Percentiles rank a stretch among this genome's conserved stretches.
Evolutionary conservation across 345 rosid genomes (phyloP).

Genomic region (Linum lewisii): DNA sequence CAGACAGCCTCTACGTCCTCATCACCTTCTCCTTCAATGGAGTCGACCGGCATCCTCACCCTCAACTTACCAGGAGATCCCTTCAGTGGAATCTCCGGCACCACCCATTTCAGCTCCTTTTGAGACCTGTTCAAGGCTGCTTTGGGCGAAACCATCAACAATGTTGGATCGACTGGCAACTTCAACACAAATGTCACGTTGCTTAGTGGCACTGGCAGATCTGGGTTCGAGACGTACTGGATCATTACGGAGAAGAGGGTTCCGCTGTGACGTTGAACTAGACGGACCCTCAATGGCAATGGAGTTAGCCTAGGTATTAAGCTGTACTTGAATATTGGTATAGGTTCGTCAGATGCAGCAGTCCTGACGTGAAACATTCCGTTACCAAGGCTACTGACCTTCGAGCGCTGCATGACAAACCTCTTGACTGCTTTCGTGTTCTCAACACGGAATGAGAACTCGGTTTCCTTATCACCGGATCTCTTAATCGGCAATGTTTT

Average conservation of each 20-base stretch:
- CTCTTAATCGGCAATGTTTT: conserved; percentile 69
- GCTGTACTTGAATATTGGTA: conserved; percentile 85
- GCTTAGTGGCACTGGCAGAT: conserved; percentile 50
- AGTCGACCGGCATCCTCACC: conserved; percentile 84
- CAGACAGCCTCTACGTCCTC: conserved; percentile 71
- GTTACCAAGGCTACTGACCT: conserved; percentile 70
- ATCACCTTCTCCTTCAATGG: conserved; percentile 42
- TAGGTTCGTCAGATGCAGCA: conserved; percentile 78
- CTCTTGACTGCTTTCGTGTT: conserved; percentile 66
- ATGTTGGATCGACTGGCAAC: conserved; percentile 86
- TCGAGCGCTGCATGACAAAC: conserved; percentile 63
- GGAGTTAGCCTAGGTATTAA: conserved; percentile 75
- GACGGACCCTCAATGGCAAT: conserved; percentile 78
- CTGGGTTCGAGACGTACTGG: conserved; percentile 85
- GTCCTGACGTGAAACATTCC: conserved; percentile 93
- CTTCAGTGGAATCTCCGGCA: conserved; percentile 68
- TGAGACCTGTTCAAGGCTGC: conserved; percentile 78
- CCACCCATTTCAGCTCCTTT: conserved; percentile 83
- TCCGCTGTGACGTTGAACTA: conserved; percentile 75
- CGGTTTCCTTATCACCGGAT: conserved; percentile 72
- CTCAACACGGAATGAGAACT: conserved; percentile 81
- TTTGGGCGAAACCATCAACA: conserved; percentile 90
- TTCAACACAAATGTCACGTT: conserved; percentile 75
- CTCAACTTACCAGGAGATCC: conserved; percentile 69
- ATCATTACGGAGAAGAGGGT: conserved; percentile 95